Evolutionary conservation across 2,329 filamentous ascomycete species (phyloP), one percentile per base, ranked within the genome.

Genomic region (Hypoxylon sp.): DNA sequence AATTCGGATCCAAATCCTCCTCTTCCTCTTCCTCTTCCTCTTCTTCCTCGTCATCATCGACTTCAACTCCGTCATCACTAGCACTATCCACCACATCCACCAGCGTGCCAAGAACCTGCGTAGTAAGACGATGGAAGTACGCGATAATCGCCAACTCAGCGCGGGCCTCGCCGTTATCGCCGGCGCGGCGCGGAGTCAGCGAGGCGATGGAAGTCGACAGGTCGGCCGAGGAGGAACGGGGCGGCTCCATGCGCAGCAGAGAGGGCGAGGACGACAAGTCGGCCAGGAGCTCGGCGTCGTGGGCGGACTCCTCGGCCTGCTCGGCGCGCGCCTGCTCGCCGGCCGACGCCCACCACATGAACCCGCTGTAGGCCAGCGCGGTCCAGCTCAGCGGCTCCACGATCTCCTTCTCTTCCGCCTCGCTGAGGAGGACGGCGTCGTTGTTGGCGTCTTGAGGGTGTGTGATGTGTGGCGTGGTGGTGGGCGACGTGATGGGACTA

Each of bases 321-420:
- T 83, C 81, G 38, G 81, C 77, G 12, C 80, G 77, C 5, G 81
- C 75, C 69, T 87, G 82, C 71, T 94, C 90, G 50, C 89, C 90
- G 0, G 90, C 89, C 11, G 87, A 90, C 2, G 90, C 89, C 90
- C 90, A 94, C 90, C 90, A 94, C 81, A 93, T 90, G 74, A 93
- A 92, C 16, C 88, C 86, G 45, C 82, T 84, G 71, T 93, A 94
- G 4, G 90, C 90, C 17, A 93, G 80, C 1, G 87, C 84, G 0
- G 87, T 79, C 90, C 86, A 89, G 30, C 80, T 86, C 29, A 80
- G 68, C 1, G 85, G 84, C 63, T 89, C 85, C 19, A 86, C 75
- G 31, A 87, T 75, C 4, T 76, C 74, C 12, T 73, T 69, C 61
- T 67, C 26, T 61, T 69, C 47, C 30, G 64, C 44, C 42, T 65